Percentiles rank a stretch among this genome's conserved stretches.
Conservation (phyloP, 306 rosid genomes). For the Citrullus mucosospermus region DNA sequence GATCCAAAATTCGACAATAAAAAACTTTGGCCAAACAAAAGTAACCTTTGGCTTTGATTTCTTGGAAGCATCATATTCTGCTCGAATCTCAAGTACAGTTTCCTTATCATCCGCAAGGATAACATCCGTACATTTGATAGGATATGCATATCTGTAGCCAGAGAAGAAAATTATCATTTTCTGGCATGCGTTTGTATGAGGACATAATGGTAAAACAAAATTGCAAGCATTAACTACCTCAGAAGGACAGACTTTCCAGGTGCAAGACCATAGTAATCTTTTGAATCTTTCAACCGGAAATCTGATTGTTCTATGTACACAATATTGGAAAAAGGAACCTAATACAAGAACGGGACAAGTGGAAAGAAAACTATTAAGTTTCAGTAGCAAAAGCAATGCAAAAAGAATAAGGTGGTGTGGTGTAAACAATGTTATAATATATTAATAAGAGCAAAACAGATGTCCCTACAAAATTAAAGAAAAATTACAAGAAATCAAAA, state of each 20-base stretch:
- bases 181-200: neutral
- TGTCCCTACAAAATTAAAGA: neutral
- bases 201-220: neutral
- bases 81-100: conserved; percentile 74
- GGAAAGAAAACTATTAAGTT: neutral
- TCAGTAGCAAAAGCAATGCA: neutral
- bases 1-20: neutral
- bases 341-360: conserved; percentile 2
- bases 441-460: neutral
- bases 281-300: conserved; percentile 85
- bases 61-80: conserved; percentile 82
- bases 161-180: conserved; percentile 4
- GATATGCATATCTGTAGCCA: conserved; percentile 70
- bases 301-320: conserved; percentile 82
- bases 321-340: conserved; percentile 77
- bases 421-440: neutral
- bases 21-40: neutral
- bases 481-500: neutral
- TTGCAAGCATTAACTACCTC: conserved; percentile 33
- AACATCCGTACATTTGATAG: conserved; percentile 87
- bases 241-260: conserved; percentile 90
- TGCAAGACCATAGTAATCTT: conserved; percentile 94
- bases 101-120: conserved; percentile 69
- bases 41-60: conserved; percentile 92
- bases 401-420: neutral